A percentile compares a stretch with the other conserved stretches of the same genome.
phyloP scores from a whole-genome alignment of 2,329 filamentous ascomycete genomes.

The Cordyceps farinosa region DNA sequence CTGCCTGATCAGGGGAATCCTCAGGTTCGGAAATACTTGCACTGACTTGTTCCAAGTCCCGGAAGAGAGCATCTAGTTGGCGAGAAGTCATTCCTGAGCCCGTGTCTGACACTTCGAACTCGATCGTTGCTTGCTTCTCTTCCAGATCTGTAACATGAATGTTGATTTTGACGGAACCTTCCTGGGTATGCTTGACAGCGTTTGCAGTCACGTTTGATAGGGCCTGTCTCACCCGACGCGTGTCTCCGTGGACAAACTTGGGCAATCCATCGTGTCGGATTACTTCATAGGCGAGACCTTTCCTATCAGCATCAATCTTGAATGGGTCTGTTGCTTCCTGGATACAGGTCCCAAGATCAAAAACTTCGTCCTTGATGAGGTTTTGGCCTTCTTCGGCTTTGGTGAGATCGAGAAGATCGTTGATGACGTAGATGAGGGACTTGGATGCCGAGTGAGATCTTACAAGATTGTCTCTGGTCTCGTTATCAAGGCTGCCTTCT shows the following conservation, averaged over 20 bases:
- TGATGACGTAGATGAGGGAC: slow-evolving; percentile 90
- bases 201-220: slow-evolving; percentile 82
- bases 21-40: slow-evolving; percentile 34
- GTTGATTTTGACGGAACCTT: slow-evolving; percentile 68
- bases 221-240: slow-evolving; percentile 73
- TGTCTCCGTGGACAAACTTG: slow-evolving; percentile 70
- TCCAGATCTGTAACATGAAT: slow-evolving; percentile 57
- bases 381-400: slow-evolving; percentile 80
- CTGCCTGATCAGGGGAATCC: slow-evolving; percentile 16
- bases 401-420: slow-evolving; percentile 83
- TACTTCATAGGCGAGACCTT: slow-evolving; percentile 68
- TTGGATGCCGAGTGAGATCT: slow-evolving; percentile 89
- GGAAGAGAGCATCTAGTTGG: slow-evolving; percentile 54
- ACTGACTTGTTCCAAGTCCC: slow-evolving; percentile 57
- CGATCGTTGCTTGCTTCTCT: slow-evolving; percentile 59
- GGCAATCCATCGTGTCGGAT: slow-evolving; percentile 67
- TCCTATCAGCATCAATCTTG: slow-evolving; percentile 68
- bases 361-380: slow-evolving; percentile 75
- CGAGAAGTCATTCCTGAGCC: slow-evolving; percentile 67
- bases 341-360: slow-evolving; percentile 68
- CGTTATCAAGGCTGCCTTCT: slow-evolving; percentile 73
- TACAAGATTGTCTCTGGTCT: slow-evolving; percentile 79
- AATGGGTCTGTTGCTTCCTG: slow-evolving; percentile 76
- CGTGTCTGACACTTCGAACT: slow-evolving; percentile 73
- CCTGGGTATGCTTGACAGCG: slow-evolving; percentile 71